These are phyloP conservation scores for Lactarius indigo DNA, from an alignment of 768 basidiomycete genomes.

Conservation along the genomic window DNA sequence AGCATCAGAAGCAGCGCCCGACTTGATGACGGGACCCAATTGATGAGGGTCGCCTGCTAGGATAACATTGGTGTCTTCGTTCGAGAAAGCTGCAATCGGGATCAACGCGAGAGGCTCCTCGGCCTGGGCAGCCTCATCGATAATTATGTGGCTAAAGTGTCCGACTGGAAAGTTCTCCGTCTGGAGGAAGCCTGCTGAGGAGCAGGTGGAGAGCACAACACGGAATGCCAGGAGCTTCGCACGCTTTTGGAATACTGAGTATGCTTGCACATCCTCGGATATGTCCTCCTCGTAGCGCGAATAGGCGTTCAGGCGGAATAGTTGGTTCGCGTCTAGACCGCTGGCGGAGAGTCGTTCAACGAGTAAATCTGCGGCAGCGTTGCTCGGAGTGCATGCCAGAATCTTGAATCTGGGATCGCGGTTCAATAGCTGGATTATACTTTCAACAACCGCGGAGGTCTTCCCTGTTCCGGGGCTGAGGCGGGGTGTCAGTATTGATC, in stretches of 20 bases:
- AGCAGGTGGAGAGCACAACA: slow-evolving; percentile 63
- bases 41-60: slow-evolving; percentile 72
- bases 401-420: slow-evolving; percentile 42
- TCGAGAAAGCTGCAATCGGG: slow-evolving; percentile 56
- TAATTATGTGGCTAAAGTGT: slow-evolving; percentile 64
- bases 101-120: slow-evolving; percentile 67
- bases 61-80: slow-evolving; percentile 50
- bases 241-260: slow-evolving; percentile 36
- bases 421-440: slow-evolving; percentile 52
- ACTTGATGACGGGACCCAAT: slow-evolving; percentile 65
- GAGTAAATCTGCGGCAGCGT: slow-evolving; percentile 63
- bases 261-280: slow-evolving; percentile 39
- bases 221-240: slow-evolving; percentile 40
- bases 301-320: slow-evolving; percentile 62
- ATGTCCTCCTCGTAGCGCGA: slow-evolving; percentile 35
- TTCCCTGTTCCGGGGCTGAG: slow-evolving; percentile 63
- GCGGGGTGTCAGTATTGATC: not conserved
- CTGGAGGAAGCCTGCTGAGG: slow-evolving; percentile 53
- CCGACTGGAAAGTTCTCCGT: slow-evolving; percentile 57
- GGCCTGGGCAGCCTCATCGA: slow-evolving; percentile 72
- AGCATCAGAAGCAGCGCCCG: slow-evolving; percentile 50
- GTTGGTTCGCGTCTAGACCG: slow-evolving; percentile 33
- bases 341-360: slow-evolving; percentile 38
- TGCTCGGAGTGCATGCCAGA: slow-evolving; percentile 65
- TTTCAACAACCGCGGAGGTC: slow-evolving; percentile 62